Evolutionary conservation across 169 alveolate species (phyloP).

Genomic region (Cryptosporidium viatorum): DNA sequence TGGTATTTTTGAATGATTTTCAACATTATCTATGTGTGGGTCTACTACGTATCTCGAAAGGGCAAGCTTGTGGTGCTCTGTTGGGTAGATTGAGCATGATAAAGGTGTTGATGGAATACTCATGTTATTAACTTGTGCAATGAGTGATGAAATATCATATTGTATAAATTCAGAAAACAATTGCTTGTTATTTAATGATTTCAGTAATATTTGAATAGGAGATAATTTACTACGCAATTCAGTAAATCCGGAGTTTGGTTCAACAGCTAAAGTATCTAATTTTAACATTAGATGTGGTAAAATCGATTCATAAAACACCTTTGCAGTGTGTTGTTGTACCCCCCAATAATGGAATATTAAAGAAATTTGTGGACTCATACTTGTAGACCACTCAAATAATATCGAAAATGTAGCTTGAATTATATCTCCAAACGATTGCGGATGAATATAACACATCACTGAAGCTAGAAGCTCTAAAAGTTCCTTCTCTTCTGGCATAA

Average conservation of each 20-base stretch:
- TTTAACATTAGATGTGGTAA: slow-evolving; percentile 59
- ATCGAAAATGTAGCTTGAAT: slow-evolving; percentile 66
- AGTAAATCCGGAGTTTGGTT: slow-evolving; percentile 46
- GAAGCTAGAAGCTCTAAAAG: slow-evolving; percentile 64
- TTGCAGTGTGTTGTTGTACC: slow-evolving; percentile 48
- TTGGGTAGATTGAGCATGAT: slow-evolving; percentile 54
- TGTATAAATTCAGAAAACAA: slow-evolving; percentile 6
- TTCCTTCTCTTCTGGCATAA: slow-evolving; percentile 72
- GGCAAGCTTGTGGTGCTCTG: slow-evolving; percentile 27
- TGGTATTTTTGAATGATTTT: slow-evolving; percentile 35
- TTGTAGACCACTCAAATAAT: slow-evolving; percentile 64
- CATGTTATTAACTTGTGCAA: slow-evolving; percentile 31
- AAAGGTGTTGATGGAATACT: slow-evolving; percentile 20
- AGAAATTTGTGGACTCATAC: slow-evolving; percentile 66
- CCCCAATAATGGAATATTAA: slow-evolving; percentile 73
- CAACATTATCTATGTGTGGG: slow-evolving; percentile 58
- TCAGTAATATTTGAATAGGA: slow-evolving; percentile 22
- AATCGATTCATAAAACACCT: slow-evolving; percentile 50
- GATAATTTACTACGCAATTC: slow-evolving; percentile 17
- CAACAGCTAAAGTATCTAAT: slow-evolving; percentile 36
- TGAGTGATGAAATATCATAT: slow-evolving; percentile 29
- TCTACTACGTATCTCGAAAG: slow-evolving; percentile 66
- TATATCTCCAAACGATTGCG: slow-evolving; percentile 71
- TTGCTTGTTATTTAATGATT: not conserved
- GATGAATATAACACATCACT: slow-evolving; percentile 56